A percentile compares a stretch with the other conserved stretches of the same genome.
Conservation (phyloP, 768 basidiomycete species). For the Rhizopogon vesiculosus region DNA sequence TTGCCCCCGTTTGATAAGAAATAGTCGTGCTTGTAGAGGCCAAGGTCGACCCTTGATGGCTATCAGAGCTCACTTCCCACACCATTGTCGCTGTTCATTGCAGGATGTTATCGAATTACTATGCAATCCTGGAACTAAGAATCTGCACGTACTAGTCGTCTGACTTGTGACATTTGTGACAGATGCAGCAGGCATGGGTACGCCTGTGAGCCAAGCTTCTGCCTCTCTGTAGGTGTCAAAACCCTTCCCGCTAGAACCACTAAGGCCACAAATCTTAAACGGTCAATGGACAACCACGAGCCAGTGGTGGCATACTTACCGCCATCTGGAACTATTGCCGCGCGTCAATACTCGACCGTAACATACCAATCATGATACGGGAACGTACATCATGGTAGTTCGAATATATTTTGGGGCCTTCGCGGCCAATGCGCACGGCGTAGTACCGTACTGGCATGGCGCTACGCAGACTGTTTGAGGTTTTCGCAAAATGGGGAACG, state of each 20-base stretch:
- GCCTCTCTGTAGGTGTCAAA: conserved; percentile 26
- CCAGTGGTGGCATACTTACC: conserved; percentile 9
- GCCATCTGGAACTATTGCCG: conserved; percentile 16
- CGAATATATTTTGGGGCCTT: conserved; percentile 28
- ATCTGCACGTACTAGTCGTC: conserved; percentile 17
- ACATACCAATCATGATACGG: not conserved
- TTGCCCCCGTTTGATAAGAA: not conserved
- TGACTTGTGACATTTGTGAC: not conserved
- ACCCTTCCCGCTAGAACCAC: conserved; percentile 27
- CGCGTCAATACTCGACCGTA: not conserved
- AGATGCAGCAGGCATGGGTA: conserved; percentile 8
- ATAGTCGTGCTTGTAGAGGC: conserved; percentile 4
- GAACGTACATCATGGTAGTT: conserved; percentile 21
- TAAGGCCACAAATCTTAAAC: conserved; percentile 23
- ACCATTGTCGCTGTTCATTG: not conserved
- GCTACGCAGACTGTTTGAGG: not conserved
- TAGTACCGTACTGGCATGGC: conserved; percentile 19
- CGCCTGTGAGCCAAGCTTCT: conserved; percentile 14
- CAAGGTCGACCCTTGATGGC: not conserved
- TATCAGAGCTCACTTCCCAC: not conserved
- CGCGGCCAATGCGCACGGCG: conserved; percentile 30
- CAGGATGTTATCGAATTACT: not conserved
- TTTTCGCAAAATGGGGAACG: not conserved
- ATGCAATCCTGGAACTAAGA: not conserved
- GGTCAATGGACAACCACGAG: not conserved